Conservation (phyloP, 345 rosid species). For the Toxicodendron radicans region DNA sequence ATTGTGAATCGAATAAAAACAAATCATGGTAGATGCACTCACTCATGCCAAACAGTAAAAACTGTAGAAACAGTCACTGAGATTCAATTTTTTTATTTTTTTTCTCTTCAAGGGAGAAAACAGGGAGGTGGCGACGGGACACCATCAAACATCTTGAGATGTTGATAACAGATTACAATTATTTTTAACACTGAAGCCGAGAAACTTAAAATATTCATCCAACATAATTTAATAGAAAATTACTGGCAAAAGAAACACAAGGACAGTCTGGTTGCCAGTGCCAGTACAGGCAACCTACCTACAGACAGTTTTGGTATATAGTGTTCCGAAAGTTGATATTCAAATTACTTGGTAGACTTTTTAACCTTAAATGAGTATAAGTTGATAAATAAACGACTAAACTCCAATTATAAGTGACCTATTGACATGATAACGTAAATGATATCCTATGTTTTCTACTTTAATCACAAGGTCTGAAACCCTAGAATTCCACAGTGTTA, state of each 20-base stretch:
- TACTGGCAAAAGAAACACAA: background rate
- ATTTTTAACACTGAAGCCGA: background rate
- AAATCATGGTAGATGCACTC: background rate
- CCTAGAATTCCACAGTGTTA: conserved; percentile 6
- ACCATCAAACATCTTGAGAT: background rate
- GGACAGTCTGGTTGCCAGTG: background rate
- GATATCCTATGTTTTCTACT: background rate
- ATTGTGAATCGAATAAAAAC: too few species aligned
- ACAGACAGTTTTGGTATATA: background rate
- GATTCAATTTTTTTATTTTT: background rate
- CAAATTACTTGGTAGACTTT: background rate
- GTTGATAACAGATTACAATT: background rate
- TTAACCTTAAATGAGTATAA: background rate
- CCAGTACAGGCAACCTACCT: background rate
- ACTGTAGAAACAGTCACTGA: background rate
- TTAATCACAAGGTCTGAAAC: background rate
- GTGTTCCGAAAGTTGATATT: background rate
- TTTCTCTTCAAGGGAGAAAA: background rate
- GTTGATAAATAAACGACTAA: background rate
- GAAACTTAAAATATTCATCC: conserved; percentile 2
- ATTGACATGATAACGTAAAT: background rate
- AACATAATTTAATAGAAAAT: background rate
- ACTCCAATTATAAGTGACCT: background rate
- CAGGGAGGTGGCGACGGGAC: background rate
- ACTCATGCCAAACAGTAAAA: background rate